Evolutionary conservation across 169 alveolate genomes (phyloP).

Genomic region (Besnoitia besnoiti): DNA sequence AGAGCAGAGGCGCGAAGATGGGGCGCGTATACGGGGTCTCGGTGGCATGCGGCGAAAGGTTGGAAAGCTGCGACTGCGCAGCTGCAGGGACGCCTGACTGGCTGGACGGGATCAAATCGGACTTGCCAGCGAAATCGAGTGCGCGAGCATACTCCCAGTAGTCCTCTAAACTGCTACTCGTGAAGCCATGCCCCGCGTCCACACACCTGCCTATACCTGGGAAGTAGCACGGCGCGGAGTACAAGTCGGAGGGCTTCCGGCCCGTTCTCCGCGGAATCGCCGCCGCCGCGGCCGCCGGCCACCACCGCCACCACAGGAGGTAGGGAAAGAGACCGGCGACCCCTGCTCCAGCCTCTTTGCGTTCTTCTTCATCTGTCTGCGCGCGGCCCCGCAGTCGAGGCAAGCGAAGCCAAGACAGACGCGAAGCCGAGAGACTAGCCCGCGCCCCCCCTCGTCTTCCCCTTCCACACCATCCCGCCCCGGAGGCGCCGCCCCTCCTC

Average conservation of each 20-base stretch:
- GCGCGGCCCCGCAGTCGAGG: background rate
- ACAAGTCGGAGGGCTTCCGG: background rate
- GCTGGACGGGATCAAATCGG: background rate
- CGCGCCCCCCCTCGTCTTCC: background rate
- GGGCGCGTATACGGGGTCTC: background rate
- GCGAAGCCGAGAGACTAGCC: background rate
- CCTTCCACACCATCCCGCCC: background rate
- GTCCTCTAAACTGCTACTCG: background rate
- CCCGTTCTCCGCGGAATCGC: background rate
- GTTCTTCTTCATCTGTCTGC: background rate
- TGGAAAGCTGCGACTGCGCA: background rate
- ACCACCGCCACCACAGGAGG: slow-evolving; percentile 20
- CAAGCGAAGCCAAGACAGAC: too few species aligned
- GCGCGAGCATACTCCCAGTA: background rate
- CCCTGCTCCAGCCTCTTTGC: background rate
- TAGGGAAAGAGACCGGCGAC: background rate
- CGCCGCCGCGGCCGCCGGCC: slow-evolving; percentile 13
- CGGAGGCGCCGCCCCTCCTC: too few species aligned
- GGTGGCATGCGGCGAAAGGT: background rate
- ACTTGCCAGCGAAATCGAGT: background rate
- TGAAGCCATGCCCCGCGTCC: background rate
- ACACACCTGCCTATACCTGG: background rate
- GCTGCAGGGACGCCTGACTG: background rate
- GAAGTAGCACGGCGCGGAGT: background rate
- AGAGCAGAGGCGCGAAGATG: background rate